Evolutionary conservation across 108 stramenopile species (phyloP).

Genomic region (Aurantiochytrium sp.): DNA sequence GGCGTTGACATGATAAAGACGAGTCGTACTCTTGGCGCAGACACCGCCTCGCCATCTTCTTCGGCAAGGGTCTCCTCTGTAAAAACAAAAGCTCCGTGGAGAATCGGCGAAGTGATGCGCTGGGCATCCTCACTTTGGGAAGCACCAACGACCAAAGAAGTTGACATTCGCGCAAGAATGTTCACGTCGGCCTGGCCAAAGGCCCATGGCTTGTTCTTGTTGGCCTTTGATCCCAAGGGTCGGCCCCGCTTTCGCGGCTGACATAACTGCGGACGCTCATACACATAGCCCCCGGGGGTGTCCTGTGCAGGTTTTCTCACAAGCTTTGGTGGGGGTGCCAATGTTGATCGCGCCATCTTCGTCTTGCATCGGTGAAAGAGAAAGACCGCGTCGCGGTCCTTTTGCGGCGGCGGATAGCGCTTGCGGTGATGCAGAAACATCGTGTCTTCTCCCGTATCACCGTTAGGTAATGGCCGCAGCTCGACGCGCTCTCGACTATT

Average conservation of each 20-base stretch:
- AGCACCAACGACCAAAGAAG: neutral
- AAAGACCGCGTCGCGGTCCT: neutral
- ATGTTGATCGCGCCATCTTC: neutral
- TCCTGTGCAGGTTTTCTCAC: neutral
- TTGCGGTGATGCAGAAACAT: neutral
- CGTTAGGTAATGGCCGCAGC: neutral
- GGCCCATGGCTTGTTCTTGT: neutral
- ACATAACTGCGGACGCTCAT: neutral
- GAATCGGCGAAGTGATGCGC: neutral
- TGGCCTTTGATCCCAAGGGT: neutral
- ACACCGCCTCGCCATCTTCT: neutral
- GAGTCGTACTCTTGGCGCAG: neutral
- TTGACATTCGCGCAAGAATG: neutral
- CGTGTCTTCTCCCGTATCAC: neutral
- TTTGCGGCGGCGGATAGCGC: neutral
- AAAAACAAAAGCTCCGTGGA: neutral
- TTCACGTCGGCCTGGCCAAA: neutral
- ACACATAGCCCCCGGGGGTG: neutral
- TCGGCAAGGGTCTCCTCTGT: neutral
- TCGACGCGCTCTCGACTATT: neutral
- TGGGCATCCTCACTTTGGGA: neutral
- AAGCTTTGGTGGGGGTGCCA: neutral
- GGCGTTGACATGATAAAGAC: neutral
- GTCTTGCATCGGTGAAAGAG: neutral
- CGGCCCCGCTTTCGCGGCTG: neutral